Evolutionary conservation across 495 filamentous ascomycete genomes (phyloP).

Genomic region (Hyaloscypha hepaticicola): DNA sequence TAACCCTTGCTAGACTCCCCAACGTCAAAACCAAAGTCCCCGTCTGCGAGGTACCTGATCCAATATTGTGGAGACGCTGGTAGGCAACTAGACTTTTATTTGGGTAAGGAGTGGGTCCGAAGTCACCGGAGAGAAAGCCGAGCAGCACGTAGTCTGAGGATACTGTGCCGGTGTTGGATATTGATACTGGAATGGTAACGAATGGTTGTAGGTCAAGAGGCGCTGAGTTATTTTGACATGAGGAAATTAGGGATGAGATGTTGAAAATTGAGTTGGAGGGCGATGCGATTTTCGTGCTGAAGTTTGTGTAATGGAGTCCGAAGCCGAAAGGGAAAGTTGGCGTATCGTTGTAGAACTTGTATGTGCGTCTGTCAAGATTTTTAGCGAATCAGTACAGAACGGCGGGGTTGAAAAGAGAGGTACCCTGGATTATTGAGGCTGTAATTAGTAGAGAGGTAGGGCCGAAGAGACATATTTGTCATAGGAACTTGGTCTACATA

Average conservation of each 20-base stretch:
- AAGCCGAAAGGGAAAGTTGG: conserved; percentile 56
- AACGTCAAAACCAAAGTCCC: conserved; percentile 52
- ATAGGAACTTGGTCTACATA: conserved; percentile 54
- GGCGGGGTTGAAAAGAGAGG: too few relatives aligned
- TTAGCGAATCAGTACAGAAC: too few relatives aligned
- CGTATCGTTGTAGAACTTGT: conserved; percentile 59
- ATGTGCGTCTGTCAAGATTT: conserved; percentile 52
- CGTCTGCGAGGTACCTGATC: conserved; percentile 37
- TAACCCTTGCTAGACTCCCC: conserved; percentile 56
- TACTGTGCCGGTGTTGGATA: conserved; percentile 53
- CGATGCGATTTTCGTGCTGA: conserved; percentile 38
- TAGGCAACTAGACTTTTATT: conserved; percentile 65
- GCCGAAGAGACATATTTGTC: conserved; percentile 57
- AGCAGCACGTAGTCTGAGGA: conserved; percentile 61
- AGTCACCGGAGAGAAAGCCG: conserved; percentile 51
- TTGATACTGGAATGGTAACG: conserved; percentile 43
- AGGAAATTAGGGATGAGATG: conserved; percentile 31
- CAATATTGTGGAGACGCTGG: conserved; percentile 48
- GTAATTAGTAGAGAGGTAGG: conserved; percentile 31
- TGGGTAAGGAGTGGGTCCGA: conserved; percentile 60
- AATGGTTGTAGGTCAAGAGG: conserved; percentile 38
- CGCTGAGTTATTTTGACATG: conserved; percentile 15
- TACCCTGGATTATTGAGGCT: conserved; percentile 30
- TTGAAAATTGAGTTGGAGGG: conserved; percentile 31
- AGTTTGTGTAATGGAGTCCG: conserved; percentile 54